Evolutionary conservation across 2,329 filamentous ascomycete genomes (phyloP).

Genomic region (Thielaviopsis cerberus): DNA sequence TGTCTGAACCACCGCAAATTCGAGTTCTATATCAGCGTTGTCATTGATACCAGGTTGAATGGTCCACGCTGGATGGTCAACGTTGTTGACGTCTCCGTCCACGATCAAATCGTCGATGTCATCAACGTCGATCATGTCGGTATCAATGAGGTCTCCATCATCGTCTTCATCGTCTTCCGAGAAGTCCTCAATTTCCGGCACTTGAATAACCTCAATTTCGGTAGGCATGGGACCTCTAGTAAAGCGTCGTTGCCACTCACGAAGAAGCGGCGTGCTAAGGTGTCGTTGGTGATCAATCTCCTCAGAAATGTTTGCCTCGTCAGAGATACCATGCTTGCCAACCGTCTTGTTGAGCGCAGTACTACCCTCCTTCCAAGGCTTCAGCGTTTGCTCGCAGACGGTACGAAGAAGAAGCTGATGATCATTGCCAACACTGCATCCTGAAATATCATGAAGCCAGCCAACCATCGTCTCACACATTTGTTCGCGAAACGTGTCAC

Average conservation of each 20-base stretch:
- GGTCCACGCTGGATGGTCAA: background rate
- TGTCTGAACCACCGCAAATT: background rate
- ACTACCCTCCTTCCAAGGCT: conserved; percentile 74
- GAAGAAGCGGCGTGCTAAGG: conserved; percentile 21
- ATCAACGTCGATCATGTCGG: conserved; percentile 1
- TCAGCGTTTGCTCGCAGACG: conserved; percentile 81
- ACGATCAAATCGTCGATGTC: conserved; percentile 29
- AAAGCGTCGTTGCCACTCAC: conserved; percentile 17
- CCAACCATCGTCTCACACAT: conserved; percentile 98
- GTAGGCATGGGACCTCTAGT: conserved; percentile 12
- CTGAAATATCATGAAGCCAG: conserved; percentile 84
- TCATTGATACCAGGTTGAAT: background rate
- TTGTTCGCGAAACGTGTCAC: conserved; percentile 91
- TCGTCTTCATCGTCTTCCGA: conserved; percentile 1
- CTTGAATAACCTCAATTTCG: conserved; percentile 19
- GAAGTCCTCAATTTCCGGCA: background rate
- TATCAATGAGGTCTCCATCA: background rate
- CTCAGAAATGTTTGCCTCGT: conserved; percentile 49
- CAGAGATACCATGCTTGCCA: conserved; percentile 62
- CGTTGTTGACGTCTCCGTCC: background rate
- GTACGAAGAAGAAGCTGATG: conserved; percentile 58
- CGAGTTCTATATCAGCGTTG: background rate
- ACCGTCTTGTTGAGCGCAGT: conserved; percentile 61
- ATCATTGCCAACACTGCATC: conserved; percentile 69
- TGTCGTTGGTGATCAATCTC: conserved; percentile 19